A percentile compares a stretch with the other conserved stretches of the same genome.
Conservation (phyloP, 352 stramenopile species). For the Phytophthora pseudosyringae region DNA sequence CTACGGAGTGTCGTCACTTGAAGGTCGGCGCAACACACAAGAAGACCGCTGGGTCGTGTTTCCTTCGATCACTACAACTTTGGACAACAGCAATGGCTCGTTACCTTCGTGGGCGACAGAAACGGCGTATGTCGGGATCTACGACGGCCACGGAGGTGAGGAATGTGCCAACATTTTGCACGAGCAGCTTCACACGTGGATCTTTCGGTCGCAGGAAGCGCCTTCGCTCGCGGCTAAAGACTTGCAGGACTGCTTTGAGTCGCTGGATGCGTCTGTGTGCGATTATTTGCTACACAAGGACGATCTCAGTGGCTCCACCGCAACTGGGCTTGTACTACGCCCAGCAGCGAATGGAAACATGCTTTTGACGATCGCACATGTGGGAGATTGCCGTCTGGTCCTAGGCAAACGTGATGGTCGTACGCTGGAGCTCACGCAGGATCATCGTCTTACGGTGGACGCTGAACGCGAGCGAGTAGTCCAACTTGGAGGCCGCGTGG, state of each 20-base stretch:
- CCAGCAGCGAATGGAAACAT: conserved; percentile 21
- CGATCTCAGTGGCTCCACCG: conserved; percentile 82
- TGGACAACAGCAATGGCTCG: conserved; percentile 19
- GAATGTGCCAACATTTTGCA: conserved; percentile 77
- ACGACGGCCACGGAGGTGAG: conserved; percentile 85
- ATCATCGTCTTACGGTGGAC: conserved; percentile 67
- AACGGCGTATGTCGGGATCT: conserved; percentile 73
- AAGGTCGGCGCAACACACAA: conserved; percentile 74
- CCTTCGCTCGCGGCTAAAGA: conserved; percentile 27
- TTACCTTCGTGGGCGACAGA: conserved; percentile 17
- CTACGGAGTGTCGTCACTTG: conserved; percentile 59
- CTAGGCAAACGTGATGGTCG: conserved; percentile 49
- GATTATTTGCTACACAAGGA: conserved; percentile 76
- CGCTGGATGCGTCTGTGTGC: conserved; percentile 72
- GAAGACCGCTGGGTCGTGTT: conserved; percentile 79
- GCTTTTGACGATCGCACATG: conserved; percentile 54
- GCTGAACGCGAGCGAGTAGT: conserved; percentile 64
- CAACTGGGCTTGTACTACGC: conserved; percentile 64
- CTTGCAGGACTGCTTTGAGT: conserved; percentile 60
- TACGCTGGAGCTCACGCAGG: conserved; percentile 57
- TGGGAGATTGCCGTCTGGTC: conserved; percentile 82
- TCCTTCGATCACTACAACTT: conserved; percentile 37
- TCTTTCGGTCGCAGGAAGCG: conserved; percentile 51
- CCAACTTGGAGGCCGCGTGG: conserved; percentile 59
- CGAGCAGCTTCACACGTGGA: conserved; percentile 73